Evolutionary conservation across 805 yeast species (phyloP).

Genomic region (Metschnikowia bowlesiae): DNA sequence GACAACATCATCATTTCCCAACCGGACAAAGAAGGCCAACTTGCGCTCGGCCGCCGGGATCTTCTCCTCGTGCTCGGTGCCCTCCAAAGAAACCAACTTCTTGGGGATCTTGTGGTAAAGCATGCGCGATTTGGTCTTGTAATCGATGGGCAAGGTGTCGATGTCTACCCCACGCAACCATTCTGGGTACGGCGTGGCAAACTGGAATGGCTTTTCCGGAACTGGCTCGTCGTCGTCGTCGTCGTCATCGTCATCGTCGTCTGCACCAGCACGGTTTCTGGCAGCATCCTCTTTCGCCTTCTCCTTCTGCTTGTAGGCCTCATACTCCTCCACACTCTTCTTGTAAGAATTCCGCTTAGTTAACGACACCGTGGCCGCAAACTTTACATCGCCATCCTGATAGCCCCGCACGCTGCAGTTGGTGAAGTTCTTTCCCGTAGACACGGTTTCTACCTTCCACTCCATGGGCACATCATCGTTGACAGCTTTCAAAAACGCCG

Average conservation of each 20-base stretch:
- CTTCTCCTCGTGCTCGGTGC: constrained; percentile 23
- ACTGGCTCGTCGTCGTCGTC: constrained; percentile 23
- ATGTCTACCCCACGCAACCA: constrained; percentile 22
- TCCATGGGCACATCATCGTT: constrained; percentile 25
- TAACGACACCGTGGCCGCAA: constrained; percentile 33
- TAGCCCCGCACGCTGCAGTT: constrained; percentile 28
- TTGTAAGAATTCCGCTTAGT: constrained; percentile 28
- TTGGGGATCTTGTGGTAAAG: constrained; percentile 29
- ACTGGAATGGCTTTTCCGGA: constrained; percentile 25
- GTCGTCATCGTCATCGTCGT: constrained; percentile 22
- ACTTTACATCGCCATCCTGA: constrained; percentile 29
- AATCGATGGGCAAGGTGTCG: constrained; percentile 5
- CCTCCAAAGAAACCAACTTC: constrained; percentile 28
- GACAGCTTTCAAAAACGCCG: constrained; percentile 38
- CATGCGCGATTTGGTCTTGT: constrained; percentile 7
- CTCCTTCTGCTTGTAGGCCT: constrained; percentile 15
- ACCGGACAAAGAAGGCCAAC: constrained; percentile 21
- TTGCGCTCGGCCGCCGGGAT: constrained; percentile 23
- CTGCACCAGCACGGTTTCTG: background rate
- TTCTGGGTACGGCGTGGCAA: constrained; percentile 32
- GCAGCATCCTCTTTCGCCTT: constrained; percentile 2
- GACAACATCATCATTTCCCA: constrained; percentile 22
- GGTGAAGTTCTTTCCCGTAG: constrained; percentile 33
- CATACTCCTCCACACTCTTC: constrained; percentile 19
- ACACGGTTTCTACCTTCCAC: constrained; percentile 32